Evolutionary conservation across 208 protist genomes (phyloP), one percentile per base, ranked within the genome.

Genomic region (Zelonia costaricensis): DNA sequence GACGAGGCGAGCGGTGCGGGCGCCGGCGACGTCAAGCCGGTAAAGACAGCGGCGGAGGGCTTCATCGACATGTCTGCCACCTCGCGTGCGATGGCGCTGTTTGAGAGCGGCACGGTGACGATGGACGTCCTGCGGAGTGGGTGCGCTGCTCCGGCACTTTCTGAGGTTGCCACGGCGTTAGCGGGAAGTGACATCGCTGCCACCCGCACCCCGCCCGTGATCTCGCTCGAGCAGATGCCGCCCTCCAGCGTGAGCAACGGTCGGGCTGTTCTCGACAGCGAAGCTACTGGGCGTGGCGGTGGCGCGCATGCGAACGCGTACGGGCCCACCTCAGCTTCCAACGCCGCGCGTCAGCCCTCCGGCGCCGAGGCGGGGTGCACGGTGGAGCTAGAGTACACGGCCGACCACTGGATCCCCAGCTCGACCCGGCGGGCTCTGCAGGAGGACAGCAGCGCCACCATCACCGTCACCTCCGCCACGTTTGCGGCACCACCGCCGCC

Each of bases 341-440:
- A 27, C 33, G 30, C 18, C 18, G 23, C 28, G n/a, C n/a, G n/a
- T n/a, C n/a, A n/a, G n/a, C n/a, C n/a, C 33, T 39, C 36, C 20
- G 36, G 27, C 12, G 43, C 44, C 10, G 54, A 5, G 23, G 35
- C 36, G 36, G 60, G 56, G 35, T 71, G 54, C 44, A 71, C 64
- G 6, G 64, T 71, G 30, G 64, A 71, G 42, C 45, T 71, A 8
- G 54, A 63, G 53, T 71, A 71, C 48, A 47, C 1, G 9, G 43
- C 47, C 2, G 47, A 71, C 33, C 39, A 64, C 64, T 62, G 60
- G 39, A 45, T 64, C 33, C 48, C 56, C 4, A 52, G 22, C 27
- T 44, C 30, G 5, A 20, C 28, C 15, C 64, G 46, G 18, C 42
- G 39, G 10, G 48, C 40, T 15, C 39, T 64, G 47, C 47, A 52